Evolutionary conservation across 2,329 filamentous ascomycete species (phyloP).

Genomic region (Paecilomyces fulvus): DNA sequence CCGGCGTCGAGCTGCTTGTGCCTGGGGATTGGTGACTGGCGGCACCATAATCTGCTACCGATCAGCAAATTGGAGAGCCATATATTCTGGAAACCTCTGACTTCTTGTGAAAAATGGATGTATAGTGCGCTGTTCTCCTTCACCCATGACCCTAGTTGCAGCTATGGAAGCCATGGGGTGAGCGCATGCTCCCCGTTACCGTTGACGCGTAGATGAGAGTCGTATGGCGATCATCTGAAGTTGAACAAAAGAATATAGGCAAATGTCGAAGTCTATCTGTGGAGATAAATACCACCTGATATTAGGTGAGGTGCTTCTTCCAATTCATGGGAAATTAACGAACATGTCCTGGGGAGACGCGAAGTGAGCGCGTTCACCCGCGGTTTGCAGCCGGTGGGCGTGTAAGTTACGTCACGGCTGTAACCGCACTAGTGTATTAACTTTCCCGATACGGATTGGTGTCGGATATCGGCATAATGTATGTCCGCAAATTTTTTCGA

Average conservation of each 20-base stretch:
- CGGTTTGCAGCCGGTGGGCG: constrained; percentile 1
- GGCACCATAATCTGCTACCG: constrained; percentile 11
- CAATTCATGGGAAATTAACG: constrained; percentile 2
- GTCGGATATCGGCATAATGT: constrained; percentile 17
- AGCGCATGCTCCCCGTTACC: constrained; percentile 10
- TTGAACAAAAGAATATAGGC: neutral
- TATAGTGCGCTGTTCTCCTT: constrained; percentile 28
- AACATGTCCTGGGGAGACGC: constrained; percentile 8
- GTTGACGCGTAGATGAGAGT: neutral
- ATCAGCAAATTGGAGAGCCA: constrained; percentile 5
- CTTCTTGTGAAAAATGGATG: constrained; percentile 36
- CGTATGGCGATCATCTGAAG: neutral
- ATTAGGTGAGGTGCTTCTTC: neutral
- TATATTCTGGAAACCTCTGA: constrained; percentile 11
- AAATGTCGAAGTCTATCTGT: neutral
- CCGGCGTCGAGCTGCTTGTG: neutral
- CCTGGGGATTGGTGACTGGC: neutral
- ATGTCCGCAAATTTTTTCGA: constrained; percentile 30
- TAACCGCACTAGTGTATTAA: constrained; percentile 4
- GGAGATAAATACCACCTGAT: neutral
- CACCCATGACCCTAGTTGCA: constrained; percentile 30
- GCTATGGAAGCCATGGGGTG: constrained; percentile 19
- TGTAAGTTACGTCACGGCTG: constrained; percentile 2
- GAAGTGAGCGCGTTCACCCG: constrained; percentile 12
- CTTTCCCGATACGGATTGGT: constrained; percentile 5